Evolutionary conservation across 805 yeast species (phyloP), one percentile per base, ranked within the genome.

Genomic region (Saccharomycopsis guyanensis): DNA sequence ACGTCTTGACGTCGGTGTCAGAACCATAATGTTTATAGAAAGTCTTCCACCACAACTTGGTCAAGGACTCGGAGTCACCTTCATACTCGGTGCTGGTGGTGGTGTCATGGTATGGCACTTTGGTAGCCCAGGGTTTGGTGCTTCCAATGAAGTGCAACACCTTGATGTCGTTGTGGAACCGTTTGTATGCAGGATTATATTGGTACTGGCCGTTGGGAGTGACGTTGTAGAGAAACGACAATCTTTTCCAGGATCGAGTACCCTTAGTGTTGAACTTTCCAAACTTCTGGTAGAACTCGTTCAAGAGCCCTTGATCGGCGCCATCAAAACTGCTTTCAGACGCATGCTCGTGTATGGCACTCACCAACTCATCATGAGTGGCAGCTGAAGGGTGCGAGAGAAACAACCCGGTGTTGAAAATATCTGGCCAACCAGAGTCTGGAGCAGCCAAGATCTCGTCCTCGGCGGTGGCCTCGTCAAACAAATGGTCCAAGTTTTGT

Each of bases 391-490:
- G 95, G 31, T 69, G 67, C 25, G 79, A 59, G 3, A 79, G 66
- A 57, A 86, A 68, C 19, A 86, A 76, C 3, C 96, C 95, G 31
- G 87, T 76, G 62, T 86, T 86, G 67, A 86, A 86, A 56, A 82
- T 71, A 65, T 86, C 96, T 0, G 95, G 95, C 85, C 93, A 86
- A n/a, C 95, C 94, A 15, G 77, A 69, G 64, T 86, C 96, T 0
- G 94, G 85, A 15, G 81, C 68, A 1, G 93, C 88, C 33, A 66
- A 36, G 32, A 24, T 35, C 20, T 42, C 33, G 13, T 20, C 20
- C 27, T 35, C 34, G 27, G 22, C n/a, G 18, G 2, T 20, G 15
- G 6, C 29, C 4, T 12, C 18, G 10, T 32, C 24, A 15, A 42
- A 42, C 22, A 42, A 36, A n/a, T 42, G 31, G 37, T 42, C 46